These are phyloP conservation scores for Pythium sukuiense DNA, from an alignment of 352 stramenopile genomes.

Conservation along the genomic window DNA sequence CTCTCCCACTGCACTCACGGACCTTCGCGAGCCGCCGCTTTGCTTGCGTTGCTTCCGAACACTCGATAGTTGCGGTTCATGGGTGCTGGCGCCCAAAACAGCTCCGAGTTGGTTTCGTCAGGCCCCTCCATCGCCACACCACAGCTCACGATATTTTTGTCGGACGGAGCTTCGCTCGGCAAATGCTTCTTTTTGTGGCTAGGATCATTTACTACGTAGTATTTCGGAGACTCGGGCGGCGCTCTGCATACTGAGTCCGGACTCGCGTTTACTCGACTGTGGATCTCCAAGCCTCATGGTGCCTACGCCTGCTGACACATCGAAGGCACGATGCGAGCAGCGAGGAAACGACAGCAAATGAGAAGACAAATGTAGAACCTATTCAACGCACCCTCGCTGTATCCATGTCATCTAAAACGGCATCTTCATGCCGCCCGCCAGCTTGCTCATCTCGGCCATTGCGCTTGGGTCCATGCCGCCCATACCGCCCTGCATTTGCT, in stretches of 20 bases:
- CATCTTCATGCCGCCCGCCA: conserved; percentile 84
- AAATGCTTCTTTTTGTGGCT: no score
- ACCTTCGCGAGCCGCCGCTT: no score
- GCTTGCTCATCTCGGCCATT: conserved; percentile 80
- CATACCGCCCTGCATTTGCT: conserved; percentile 89
- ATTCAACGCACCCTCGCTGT: not conserved
- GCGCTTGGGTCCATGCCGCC: conserved; percentile 66
- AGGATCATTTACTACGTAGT: no score
- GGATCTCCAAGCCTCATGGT: no score
- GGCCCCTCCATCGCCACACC: not conserved
- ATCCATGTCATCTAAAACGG: conserved; percentile 49
- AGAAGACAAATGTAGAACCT: conserved; percentile 7
- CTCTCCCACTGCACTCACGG: no score
- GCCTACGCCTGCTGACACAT: no score
- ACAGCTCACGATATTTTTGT: conserved; percentile 1
- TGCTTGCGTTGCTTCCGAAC: not conserved
- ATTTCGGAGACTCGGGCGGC: no score
- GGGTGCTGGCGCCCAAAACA: not conserved
- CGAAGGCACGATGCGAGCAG: no score
- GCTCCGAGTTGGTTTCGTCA: conserved; percentile 4
- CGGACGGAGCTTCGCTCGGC: not conserved
- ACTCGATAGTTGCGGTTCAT: not conserved
- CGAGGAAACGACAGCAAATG: not conserved
- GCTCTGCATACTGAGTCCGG: no score
- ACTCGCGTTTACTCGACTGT: no score